A percentile compares a stretch with the other conserved stretches of the same genome.
These are phyloP conservation scores for Phaeomoniella chlamydospora DNA, from an alignment of 2,329 filamentous ascomycete species.

Conservation along the genomic window DNA sequence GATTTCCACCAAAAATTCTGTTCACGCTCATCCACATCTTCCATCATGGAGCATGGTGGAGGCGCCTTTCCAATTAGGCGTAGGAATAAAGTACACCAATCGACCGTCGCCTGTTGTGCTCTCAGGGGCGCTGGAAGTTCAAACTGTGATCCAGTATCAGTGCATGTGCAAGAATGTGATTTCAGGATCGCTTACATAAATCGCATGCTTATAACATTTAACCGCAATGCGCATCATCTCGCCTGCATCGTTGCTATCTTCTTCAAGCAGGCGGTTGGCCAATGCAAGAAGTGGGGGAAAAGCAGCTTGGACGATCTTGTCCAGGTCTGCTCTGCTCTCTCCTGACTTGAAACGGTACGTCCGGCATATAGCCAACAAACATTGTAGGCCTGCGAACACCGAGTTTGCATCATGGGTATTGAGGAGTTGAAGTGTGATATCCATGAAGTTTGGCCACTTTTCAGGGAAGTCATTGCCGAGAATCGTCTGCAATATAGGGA, in stretches of 20 bases:
- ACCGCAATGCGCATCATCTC: slow-evolving; percentile 93
- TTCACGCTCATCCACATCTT: slow-evolving; percentile 74
- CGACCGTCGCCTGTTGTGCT: slow-evolving; percentile 70
- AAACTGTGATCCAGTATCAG: slow-evolving; percentile 41
- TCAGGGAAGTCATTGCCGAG: slow-evolving; percentile 90
- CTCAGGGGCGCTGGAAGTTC: slow-evolving; percentile 69
- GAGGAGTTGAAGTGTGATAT: slow-evolving; percentile 78
- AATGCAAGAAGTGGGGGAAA: slow-evolving; percentile 81
- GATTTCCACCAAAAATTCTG: slow-evolving; percentile 98
- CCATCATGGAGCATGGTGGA: slow-evolving; percentile 63
- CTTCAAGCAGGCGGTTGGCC: slow-evolving; percentile 75
- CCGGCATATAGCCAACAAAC: slow-evolving; percentile 83
- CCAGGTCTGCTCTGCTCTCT: slow-evolving; percentile 67
- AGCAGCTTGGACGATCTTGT: slow-evolving; percentile 80
- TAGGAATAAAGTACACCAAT: slow-evolving; percentile 93
- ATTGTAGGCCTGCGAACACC: slow-evolving; percentile 87
- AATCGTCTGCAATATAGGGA: slow-evolving; percentile 90
- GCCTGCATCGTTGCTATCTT: slow-evolving; percentile 84
- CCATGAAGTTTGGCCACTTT: slow-evolving; percentile 87
- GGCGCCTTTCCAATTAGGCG: slow-evolving; percentile 75
- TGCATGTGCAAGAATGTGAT: background rate
- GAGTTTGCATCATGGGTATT: slow-evolving; percentile 74
- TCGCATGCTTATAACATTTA: slow-evolving; percentile 96
- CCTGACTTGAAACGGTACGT: slow-evolving; percentile 90
- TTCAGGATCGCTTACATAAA: slow-evolving; percentile 55